phyloP scores from a whole-genome alignment of 306 rosid species.

The apple (Malus domestica) region DNA sequence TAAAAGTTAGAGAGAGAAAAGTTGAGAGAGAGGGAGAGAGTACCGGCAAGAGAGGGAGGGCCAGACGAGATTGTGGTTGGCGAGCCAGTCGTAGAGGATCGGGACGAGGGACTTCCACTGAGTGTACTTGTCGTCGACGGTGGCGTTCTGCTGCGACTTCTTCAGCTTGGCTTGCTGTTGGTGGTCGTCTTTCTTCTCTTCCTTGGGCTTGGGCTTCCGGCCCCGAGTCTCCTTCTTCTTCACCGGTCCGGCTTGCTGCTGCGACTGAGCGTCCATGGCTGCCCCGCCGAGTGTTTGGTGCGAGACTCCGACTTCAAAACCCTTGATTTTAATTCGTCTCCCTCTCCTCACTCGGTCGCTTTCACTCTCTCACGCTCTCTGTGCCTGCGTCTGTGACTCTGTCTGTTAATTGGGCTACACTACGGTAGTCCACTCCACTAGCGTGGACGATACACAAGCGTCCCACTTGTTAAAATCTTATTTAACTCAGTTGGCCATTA shows the following conservation, averaged over 20 bases:
- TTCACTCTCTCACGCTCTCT: background rate
- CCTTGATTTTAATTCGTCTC: background rate
- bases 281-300: background rate
- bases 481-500: too few relatives aligned
- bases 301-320: background rate
- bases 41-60: constrained; percentile 97
- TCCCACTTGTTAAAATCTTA: background rate
- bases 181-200: constrained; percentile 58
- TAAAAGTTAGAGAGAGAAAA: background rate
- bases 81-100: constrained; percentile 90
- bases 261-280: constrained; percentile 51
- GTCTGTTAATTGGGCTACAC: background rate
- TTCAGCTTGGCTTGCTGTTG: constrained; percentile 23
- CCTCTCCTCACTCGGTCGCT: background rate
- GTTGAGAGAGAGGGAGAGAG: background rate
- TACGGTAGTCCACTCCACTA: background rate
- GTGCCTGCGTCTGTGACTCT: background rate
- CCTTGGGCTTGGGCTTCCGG: constrained; percentile 80
- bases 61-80: constrained; percentile 93
- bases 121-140: constrained; percentile 72
- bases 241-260: constrained; percentile 9
- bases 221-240: constrained; percentile 91
- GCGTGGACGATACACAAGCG: background rate
- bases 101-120: constrained; percentile 91
- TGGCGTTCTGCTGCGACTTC: constrained; percentile 47